A percentile compares a stretch with the other conserved stretches of the same genome.
phyloP scores from a whole-genome alignment of 192 early-diverging fungal genomes.

The Podila epigama region DNA sequence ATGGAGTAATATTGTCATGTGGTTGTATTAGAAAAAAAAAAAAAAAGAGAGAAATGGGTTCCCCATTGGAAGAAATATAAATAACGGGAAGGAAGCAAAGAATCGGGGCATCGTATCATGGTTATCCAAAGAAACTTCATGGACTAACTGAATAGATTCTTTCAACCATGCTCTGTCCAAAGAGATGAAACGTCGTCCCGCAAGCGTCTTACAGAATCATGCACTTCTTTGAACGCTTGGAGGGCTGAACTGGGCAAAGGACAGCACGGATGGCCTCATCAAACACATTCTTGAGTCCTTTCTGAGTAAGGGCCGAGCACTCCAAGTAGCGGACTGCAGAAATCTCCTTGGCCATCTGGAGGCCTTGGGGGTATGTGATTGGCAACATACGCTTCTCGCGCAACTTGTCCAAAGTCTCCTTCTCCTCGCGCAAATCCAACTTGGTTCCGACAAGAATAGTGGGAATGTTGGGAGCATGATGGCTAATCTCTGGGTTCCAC shows the following conservation, averaged over 20 bases:
- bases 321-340: conserved; percentile 93
- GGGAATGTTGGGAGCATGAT: conserved; percentile 94
- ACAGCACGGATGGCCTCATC: conserved; percentile 98
- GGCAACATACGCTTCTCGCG: conserved; percentile 86
- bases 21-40: no score
- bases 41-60: no score
- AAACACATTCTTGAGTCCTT: conserved; percentile 98
- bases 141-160: no score
- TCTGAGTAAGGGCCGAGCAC: conserved; percentile 97
- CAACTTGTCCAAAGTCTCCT: conserved; percentile 88
- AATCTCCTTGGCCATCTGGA: conserved; percentile 90
- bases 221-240: conserved; percentile 77
- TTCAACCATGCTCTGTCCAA: no score
- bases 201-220: conserved; percentile 75
- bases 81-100: no score
- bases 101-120: no score
- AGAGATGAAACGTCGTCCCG: no score
- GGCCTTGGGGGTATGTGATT: conserved; percentile 87
- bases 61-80: no score
- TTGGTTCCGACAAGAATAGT: conserved; percentile 96
- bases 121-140: no score
- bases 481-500: conserved; percentile 96
- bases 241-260: conserved; percentile 72
- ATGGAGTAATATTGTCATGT: no score
- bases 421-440: conserved; percentile 96